Evolutionary conservation across 352 stramenopile genomes (phyloP), one percentile per base, ranked within the genome.

Genomic region (Phytophthora sp.): DNA sequence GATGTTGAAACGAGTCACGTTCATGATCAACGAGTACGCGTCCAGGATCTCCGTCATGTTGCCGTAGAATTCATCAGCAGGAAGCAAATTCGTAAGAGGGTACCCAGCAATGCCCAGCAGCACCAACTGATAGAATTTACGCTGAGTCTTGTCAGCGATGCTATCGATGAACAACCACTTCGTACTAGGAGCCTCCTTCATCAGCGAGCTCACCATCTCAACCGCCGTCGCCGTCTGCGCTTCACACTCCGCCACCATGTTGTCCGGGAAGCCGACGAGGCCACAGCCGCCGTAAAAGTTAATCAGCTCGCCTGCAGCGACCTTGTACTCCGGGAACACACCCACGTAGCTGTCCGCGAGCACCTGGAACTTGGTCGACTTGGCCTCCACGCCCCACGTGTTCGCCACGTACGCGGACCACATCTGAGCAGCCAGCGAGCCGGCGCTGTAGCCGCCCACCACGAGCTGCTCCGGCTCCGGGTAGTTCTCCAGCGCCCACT

Each of bases 401-500:
- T 87, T 68, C 2, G 74, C 69, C 10, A 85, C 68, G 28, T 65
- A 62, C 34, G 39, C 42, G 18, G 63, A 76, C 42, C 74, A 66
- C 17, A 73, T 52, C 56, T 88, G 81, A 6, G 76, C 62, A 9
- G 34, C 76, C 8, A 91, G 44, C 18, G 76, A 74, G 0, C 79
- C 78, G 13, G 78, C 79, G 24, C 79, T 88, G n/a, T 66, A 74
- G 6, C 82, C 79, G 2, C 54, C 67, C 11, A 91, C 23, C n/a
- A 81, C 61, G 15, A 91, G 26, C 26, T 88, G 60, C 17, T 84
- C 62, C 15, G 74, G 72, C 4, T 77, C 55, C 4, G 74, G 82
- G 60, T 77, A 88, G 77, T 88, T 91, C 26, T 55, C 61, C 4
- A 69, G 23, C 6, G 79, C 76, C 82, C 79, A 88, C 35, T 79